Evolutionary conservation across 108 stramenopile species (phyloP).

Genomic region (Nitzschia sp.): DNA sequence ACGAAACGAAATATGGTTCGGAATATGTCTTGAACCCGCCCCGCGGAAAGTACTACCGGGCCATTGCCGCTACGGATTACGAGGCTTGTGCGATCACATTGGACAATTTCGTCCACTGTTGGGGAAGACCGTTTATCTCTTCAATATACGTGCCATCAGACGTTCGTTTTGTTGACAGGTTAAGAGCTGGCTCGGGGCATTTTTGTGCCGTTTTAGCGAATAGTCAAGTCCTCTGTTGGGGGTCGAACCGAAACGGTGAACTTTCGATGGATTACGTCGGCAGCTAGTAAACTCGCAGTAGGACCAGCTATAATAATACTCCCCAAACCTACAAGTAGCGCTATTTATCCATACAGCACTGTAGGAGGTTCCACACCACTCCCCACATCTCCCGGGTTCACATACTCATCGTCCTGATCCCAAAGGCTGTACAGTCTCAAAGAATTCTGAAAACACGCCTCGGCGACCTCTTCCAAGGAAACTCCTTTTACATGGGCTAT

Average conservation of each 20-base stretch:
- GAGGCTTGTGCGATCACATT: constrained; percentile 19
- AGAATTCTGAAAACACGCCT: constrained; percentile 64
- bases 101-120: constrained; percentile 12
- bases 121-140: constrained; percentile 8
- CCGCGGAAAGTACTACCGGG: not conserved
- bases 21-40: constrained; percentile 6
- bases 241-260: constrained; percentile 4
- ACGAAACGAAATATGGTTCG: not conserved
- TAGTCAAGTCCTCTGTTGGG: constrained; percentile 8
- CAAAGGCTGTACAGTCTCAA: constrained; percentile 49
- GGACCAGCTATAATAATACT: no score
- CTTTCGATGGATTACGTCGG: constrained; percentile 1
- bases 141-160: constrained; percentile 11
- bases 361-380: no score
- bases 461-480: constrained; percentile 57
- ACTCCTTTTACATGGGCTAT: constrained; percentile 72
- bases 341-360: no score
- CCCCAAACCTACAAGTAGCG: no score
- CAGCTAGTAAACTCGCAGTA: no score
- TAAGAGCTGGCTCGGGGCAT: constrained; percentile 7
- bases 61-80: constrained; percentile 8
- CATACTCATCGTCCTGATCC: not conserved
- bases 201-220: constrained; percentile 11
- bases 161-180: not conserved
- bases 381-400: not conserved